phyloP scores from a whole-genome alignment of 2,329 filamentous ascomycete genomes.

The Ceratocystiopsis sp. region DNA sequence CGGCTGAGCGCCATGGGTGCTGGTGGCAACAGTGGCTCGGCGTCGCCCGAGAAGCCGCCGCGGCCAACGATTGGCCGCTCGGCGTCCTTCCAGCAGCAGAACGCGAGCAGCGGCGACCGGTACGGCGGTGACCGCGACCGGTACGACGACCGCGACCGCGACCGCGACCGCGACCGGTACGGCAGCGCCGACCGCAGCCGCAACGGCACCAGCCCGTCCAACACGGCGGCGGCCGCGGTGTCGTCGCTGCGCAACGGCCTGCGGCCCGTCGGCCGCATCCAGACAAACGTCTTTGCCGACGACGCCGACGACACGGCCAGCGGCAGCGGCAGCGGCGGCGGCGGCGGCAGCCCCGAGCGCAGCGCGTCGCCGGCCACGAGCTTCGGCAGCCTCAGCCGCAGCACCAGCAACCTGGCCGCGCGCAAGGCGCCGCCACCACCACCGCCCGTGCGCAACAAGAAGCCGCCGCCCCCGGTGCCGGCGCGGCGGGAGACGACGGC shows the following conservation, averaged over 20 bases:
- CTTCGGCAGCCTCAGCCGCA: slow-evolving; percentile 34
- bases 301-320: slow-evolving; percentile 32
- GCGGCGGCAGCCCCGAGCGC: slow-evolving; percentile 24
- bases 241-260: slow-evolving; percentile 22
- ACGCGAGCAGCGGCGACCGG: background rate
- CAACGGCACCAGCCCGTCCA: slow-evolving; percentile 1
- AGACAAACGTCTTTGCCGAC: slow-evolving; percentile 27
- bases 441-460: slow-evolving; percentile 31
- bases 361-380: slow-evolving; percentile 39
- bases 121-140: background rate
- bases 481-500: slow-evolving; percentile 9
- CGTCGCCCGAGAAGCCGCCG: slow-evolving; percentile 17
- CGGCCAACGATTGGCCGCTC: slow-evolving; percentile 21
- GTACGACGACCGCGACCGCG: background rate
- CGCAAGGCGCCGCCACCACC: slow-evolving; percentile 29
- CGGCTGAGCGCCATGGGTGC: slow-evolving; percentile 9
- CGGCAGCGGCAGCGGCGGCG: slow-evolving; percentile 24
- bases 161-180: slow-evolving; percentile 3
- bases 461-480: slow-evolving; percentile 36
- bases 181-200: slow-evolving; percentile 4
- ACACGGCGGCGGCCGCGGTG: slow-evolving; percentile 8
- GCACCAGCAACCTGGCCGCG: slow-evolving; percentile 19
- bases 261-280: slow-evolving; percentile 27
- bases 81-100: slow-evolving; percentile 20
- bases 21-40: background rate